A percentile compares a stretch with the other conserved stretches of the same genome.
These are phyloP conservation scores for Rhizopus delemar DNA, from an alignment of 371 early-diverging fungal genomes.

Conservation along the genomic window DNA sequence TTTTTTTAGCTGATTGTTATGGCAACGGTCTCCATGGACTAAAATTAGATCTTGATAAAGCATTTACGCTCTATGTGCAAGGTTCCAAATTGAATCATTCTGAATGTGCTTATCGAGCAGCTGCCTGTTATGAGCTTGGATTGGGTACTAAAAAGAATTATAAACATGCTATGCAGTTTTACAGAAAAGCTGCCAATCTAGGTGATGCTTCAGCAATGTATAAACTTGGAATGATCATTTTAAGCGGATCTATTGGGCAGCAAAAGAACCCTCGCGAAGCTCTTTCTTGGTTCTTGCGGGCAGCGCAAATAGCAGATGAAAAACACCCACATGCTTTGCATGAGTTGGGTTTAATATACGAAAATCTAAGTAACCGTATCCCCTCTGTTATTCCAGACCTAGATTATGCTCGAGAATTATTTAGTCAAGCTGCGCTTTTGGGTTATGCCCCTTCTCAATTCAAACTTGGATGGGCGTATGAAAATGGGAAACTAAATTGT, in stretches of 20 bases:
- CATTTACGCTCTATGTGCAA: slow-evolving; percentile 86
- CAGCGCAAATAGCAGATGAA: slow-evolving; percentile 84
- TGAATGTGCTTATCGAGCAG: slow-evolving; percentile 89
- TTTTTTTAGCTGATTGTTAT: slow-evolving; percentile 87
- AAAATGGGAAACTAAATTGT: slow-evolving; percentile 86
- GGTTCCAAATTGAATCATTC: slow-evolving; percentile 92
- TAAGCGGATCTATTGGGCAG: slow-evolving; percentile 77
- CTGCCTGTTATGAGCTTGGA: slow-evolving; percentile 94
- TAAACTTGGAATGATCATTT: slow-evolving; percentile 84
- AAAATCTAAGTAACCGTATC: slow-evolving; percentile 37
- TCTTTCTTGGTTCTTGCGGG: slow-evolving; percentile 90
- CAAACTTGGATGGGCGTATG: slow-evolving; percentile 90
- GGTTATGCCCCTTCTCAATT: slow-evolving; percentile 93
- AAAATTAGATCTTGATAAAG: slow-evolving; percentile 81
- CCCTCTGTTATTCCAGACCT: slow-evolving; percentile 81
- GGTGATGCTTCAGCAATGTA: slow-evolving; percentile 95
- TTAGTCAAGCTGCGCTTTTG: slow-evolving; percentile 84
- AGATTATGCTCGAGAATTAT: slow-evolving; percentile 84
- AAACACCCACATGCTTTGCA: slow-evolving; percentile 91
- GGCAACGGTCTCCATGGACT: slow-evolving; percentile 74
- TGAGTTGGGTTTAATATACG: slow-evolving; percentile 85
- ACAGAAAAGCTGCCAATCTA: slow-evolving; percentile 89
- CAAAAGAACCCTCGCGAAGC: slow-evolving; percentile 80
- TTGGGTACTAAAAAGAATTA: slow-evolving; percentile 88
- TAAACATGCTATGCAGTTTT: slow-evolving; percentile 86